Base-by-base conservation (phyloP, 441 rosid species). In the Pelargonium cotyledonis region DNA sequence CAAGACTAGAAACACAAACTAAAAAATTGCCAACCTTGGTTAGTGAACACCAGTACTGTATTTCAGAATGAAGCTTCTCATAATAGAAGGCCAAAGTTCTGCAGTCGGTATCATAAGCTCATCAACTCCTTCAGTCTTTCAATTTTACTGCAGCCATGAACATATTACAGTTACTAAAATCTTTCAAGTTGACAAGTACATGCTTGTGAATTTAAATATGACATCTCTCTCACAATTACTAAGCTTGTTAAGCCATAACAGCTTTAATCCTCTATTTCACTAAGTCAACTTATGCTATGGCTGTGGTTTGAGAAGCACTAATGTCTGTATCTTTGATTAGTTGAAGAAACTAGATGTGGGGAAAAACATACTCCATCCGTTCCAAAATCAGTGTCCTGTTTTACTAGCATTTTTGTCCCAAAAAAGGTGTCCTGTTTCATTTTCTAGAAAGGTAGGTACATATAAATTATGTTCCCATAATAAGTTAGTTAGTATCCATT, bases 121-220 rank as follows among this genome's bases (percentile, higher is more conserved):
- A 84, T 70, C 70, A 87, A 46, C 73, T 80, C 78, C 77, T 84
- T 77, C 77, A 85, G 61, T 70, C 64, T 88, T 70, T 82, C 76
- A 31, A 82, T 72, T 63, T 61, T 80, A 63, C 88, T 85, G 91
- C 77, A 78, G 55, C 62, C 64, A 70, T 21, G 38, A 18, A 35
- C 7, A 11, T 11, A n/a, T 8, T 51, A 31, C 51, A 44, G 12
- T 71, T 5, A 26, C 18, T 9, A 8, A 26, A n/a, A 29, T 21
- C 44, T 63, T 63, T 8, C 38, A 6, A 63, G 3, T 63, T n/a
- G 43, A 43, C 5, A 46, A 26, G 43, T 23, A 7, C 3, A 7
- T n/a, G 41, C 8, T 26, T 29, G 12, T 26, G 62, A 53, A 16
- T 15, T 53, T 57, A 57, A 55, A 16, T 16, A 57, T 26, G 16